phyloP scores from a whole-genome alignment of 305 asterid genomes.

The Solanum hybrid region DNA sequence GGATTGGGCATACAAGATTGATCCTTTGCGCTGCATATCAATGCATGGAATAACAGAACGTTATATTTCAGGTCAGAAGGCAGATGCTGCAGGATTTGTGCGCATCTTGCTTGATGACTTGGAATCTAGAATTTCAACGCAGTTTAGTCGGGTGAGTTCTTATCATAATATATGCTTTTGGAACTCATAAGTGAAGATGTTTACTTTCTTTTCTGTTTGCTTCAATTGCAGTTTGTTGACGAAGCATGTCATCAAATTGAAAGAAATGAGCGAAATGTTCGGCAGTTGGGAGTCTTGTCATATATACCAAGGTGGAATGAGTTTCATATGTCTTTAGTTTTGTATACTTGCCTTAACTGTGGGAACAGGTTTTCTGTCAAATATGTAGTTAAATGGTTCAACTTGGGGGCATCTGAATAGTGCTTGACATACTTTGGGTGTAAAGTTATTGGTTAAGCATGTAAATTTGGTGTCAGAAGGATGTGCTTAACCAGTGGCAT shows the following conservation, averaged over 20 bases:
- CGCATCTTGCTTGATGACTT: conserved; percentile 96
- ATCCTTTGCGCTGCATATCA: conserved; percentile 96
- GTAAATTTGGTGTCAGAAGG: not conserved
- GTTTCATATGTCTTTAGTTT: not conserved
- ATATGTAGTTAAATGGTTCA: not conserved
- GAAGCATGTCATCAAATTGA: conserved; percentile 99
- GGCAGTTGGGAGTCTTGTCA: conserved; percentile 85
- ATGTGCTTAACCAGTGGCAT: not conserved
- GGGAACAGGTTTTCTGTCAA: not conserved
- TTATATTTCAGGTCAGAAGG: conserved; percentile 95
- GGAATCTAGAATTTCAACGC: conserved; percentile 73
- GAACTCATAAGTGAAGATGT: conserved; percentile 7
- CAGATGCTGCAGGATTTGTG: conserved; percentile 99
- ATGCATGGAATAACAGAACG: conserved; percentile 98
- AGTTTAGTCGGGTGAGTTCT: conserved; percentile 71
- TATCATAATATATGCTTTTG: not conserved
- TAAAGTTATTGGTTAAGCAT: not conserved
- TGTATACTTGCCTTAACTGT: not conserved
- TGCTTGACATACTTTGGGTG: not conserved
- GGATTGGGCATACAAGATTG: conserved; percentile 99
- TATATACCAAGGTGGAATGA: conserved; percentile 74
- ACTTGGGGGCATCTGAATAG: not conserved
- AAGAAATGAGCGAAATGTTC: conserved; percentile 84
- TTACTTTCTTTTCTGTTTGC: conserved; percentile 12
- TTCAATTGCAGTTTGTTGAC: conserved; percentile 71